These are phyloP conservation scores for Acanthamoeba castellanii DNA, from an alignment of 208 protist genomes.

Conservation along the genomic window DNA sequence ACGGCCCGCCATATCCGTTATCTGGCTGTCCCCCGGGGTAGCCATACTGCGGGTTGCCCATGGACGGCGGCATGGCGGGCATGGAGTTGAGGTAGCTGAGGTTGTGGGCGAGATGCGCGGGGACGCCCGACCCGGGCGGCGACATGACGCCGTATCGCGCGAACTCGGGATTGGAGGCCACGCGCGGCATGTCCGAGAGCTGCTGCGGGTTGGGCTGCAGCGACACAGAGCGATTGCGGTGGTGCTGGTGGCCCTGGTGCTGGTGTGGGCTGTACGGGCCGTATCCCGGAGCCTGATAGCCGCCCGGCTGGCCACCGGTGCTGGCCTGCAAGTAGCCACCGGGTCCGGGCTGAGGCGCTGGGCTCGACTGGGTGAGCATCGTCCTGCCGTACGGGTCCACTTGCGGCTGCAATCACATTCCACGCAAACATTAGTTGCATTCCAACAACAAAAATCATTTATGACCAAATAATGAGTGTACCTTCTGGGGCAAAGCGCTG, in stretches of 20 bases:
- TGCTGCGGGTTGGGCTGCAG: neutral
- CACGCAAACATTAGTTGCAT: too few species aligned
- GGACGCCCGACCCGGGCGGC: neutral
- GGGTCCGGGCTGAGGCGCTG: neutral
- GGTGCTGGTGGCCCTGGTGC: neutral
- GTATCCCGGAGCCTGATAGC: neutral
- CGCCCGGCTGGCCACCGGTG: too few species aligned
- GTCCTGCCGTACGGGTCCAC: neutral
- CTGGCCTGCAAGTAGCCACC: too few species aligned
- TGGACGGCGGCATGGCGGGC: neutral
- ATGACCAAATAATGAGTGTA: too few species aligned
- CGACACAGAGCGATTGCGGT: neutral
- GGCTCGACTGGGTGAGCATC: neutral
- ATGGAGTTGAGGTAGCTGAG: neutral
- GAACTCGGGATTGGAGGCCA: conserved; percentile 26
- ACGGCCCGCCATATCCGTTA: neutral
- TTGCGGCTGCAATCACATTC: neutral
- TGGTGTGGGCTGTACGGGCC: neutral
- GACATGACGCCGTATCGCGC: neutral
- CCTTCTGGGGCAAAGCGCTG: neutral
- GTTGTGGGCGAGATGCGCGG: neutral
- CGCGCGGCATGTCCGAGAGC: neutral
- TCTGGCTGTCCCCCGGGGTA: neutral
- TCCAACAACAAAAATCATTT: too few species aligned
- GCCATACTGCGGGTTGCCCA: neutral